Percentiles rank a stretch among this genome's conserved stretches.
These are phyloP conservation scores for Alternaria novae-zelandiae DNA, from an alignment of 2,329 filamentous ascomycete species.

Conservation along the genomic window DNA sequence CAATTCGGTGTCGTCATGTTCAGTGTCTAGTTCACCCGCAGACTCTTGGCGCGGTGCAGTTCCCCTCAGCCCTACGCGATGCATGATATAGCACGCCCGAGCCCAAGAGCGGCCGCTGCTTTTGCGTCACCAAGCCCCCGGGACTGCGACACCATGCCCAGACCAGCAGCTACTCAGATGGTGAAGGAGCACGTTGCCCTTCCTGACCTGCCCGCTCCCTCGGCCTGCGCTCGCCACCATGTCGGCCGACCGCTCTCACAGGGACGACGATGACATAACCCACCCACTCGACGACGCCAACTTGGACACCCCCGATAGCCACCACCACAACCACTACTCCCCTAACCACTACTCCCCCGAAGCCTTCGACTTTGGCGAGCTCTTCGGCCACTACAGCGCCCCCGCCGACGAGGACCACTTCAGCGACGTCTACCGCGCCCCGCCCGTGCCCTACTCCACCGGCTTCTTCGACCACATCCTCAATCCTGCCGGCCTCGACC, in stretches of 20 bases:
- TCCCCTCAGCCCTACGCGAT: constrained; percentile 13
- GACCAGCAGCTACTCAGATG: not conserved
- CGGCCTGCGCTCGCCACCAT: constrained; percentile 15
- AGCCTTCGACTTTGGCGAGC: constrained; percentile 1
- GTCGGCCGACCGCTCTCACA: constrained; percentile 16
- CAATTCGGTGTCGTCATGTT: not conserved
- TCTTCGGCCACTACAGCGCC: constrained; percentile 6
- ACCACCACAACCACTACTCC: constrained; percentile 4
- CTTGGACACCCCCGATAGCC: not conserved
- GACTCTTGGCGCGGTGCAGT: constrained; percentile 1
- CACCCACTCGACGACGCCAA: constrained; percentile 7
- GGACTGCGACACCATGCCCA: constrained; percentile 4
- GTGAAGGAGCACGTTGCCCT: not conserved
- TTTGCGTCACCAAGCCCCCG: not conserved
- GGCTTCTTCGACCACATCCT: constrained; percentile 41
- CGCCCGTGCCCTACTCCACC: constrained; percentile 22
- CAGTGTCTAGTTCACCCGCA: not conserved
- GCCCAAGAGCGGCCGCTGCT: constrained; percentile 4
- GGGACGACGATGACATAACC: constrained; percentile 6
- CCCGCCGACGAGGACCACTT: not conserved
- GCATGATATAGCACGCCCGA: constrained; percentile 9
- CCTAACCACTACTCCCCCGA: constrained; percentile 3
- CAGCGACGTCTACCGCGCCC: constrained; percentile 19
- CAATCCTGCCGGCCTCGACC: constrained; percentile 28
- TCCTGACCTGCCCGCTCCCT: not conserved